These are phyloP conservation scores for Aspergillus ustus DNA, from an alignment of 2,329 filamentous ascomycete genomes.

Conservation along the genomic window DNA sequence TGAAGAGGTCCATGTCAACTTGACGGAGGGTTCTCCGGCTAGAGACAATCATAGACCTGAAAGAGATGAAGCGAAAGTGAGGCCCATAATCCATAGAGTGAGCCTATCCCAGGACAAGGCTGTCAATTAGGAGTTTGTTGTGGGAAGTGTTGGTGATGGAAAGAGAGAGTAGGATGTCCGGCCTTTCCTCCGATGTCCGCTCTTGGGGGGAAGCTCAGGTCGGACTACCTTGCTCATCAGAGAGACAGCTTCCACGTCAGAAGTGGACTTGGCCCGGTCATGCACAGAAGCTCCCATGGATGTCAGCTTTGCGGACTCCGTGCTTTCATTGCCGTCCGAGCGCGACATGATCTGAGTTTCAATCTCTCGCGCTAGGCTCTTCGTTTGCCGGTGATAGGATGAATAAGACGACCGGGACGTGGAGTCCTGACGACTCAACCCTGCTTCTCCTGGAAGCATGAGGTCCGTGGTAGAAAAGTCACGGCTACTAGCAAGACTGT, in stretches of 20 bases:
- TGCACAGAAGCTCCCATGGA: slow-evolving; percentile 30
- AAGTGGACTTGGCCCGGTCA: slow-evolving; percentile 44
- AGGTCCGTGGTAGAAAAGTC: slow-evolving; percentile 39
- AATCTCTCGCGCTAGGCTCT: slow-evolving; percentile 41
- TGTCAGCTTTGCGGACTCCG: slow-evolving; percentile 32
- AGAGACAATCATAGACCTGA: slow-evolving; percentile 15
- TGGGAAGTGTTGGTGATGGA: slow-evolving; percentile 17
- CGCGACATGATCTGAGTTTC: slow-evolving; percentile 37
- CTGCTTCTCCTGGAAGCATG: slow-evolving; percentile 26
- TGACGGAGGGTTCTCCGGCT: slow-evolving; percentile 13
- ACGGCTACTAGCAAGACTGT: slow-evolving; percentile 46
- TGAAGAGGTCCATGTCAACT: slow-evolving; percentile 25
- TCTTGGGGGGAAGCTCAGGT: slow-evolving; percentile 32
- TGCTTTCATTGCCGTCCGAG: slow-evolving; percentile 32
- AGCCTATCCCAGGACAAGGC: neutral
- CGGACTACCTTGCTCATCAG: slow-evolving; percentile 23
- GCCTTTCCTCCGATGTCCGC: slow-evolving; percentile 38
- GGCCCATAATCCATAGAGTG: slow-evolving; percentile 6
- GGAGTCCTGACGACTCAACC: slow-evolving; percentile 27
- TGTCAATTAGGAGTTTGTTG: neutral
- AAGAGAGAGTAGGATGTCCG: slow-evolving; percentile 50
- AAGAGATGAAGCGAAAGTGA: slow-evolving; percentile 20
- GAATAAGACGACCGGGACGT: slow-evolving; percentile 17
- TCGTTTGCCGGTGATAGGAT: slow-evolving; percentile 40
- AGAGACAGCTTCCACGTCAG: slow-evolving; percentile 35